These are phyloP conservation scores for Quercus cerris DNA, from an alignment of 306 rosid genomes.

Conservation along the genomic window DNA sequence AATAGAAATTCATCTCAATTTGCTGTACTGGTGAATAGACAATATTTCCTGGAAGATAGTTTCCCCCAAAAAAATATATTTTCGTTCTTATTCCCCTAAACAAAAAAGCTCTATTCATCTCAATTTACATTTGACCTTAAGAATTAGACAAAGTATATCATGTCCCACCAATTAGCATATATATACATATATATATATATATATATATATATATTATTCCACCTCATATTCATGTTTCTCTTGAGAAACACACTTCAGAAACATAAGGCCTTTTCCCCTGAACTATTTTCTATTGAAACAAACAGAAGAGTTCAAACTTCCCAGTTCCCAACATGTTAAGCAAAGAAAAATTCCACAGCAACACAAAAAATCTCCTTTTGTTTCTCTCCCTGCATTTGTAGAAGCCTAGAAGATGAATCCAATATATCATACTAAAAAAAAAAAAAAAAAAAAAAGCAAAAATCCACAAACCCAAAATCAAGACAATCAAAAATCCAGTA, in stretches of 20 bases:
- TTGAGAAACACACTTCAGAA: too few species aligned
- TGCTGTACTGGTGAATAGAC: neutral
- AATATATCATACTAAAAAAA: too few species aligned
- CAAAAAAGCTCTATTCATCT: neutral
- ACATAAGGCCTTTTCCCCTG: neutral
- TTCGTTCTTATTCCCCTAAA: neutral
- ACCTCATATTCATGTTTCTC: too few species aligned
- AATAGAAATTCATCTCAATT: neutral
- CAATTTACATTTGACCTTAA: neutral
- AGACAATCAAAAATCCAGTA: neutral
- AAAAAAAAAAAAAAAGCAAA: neutral
- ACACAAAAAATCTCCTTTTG: neutral
- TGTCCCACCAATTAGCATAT: neutral
- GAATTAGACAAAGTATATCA: neutral
- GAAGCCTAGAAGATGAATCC: too few species aligned
- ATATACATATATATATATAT: too few species aligned
- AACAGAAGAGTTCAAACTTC: neutral
- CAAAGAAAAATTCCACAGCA: neutral
- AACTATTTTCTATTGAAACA: neutral
- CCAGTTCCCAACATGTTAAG: neutral
- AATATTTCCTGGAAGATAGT: neutral
- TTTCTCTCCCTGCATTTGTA: neutral
- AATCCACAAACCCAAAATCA: neutral
- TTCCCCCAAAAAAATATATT: neutral
- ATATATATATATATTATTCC: too few species aligned